A percentile compares a stretch with the other conserved stretches of the same genome.
Evolutionary conservation across 768 basidiomycete genomes (phyloP).

Genomic region (Phanerochaete sordida): DNA sequence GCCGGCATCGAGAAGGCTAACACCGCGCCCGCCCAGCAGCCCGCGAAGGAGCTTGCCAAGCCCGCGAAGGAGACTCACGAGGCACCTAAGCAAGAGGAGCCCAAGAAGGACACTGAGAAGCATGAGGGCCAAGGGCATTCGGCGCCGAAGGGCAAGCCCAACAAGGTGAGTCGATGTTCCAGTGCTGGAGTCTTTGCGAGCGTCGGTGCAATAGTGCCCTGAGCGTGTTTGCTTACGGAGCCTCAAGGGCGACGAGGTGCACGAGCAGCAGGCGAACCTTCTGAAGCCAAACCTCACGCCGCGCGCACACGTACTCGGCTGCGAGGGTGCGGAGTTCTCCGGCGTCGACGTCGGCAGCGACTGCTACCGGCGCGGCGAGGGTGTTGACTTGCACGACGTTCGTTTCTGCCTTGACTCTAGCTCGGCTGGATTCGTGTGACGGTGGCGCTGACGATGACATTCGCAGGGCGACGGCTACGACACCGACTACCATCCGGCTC

Average conservation of each 20-base stretch:
- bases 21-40: not conserved
- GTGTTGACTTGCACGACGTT: constrained; percentile 13
- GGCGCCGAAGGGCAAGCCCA: constrained; percentile 4
- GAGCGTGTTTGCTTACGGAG: no score
- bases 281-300: constrained; percentile 15
- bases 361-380: constrained; percentile 8
- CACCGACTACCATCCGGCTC: constrained; percentile 25
- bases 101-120: no score
- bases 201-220: no score
- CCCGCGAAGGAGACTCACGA: not conserved
- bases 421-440: not conserved
- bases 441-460: not conserved
- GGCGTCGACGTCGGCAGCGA: constrained; percentile 12
- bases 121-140: not conserved
- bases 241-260: not conserved
- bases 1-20: not conserved
- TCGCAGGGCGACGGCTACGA: constrained; percentile 22
- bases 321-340: constrained; percentile 15
- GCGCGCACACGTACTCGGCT: constrained; percentile 20
- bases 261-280: constrained; percentile 18
- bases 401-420: not conserved
- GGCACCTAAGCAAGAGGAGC: not conserved
- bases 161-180: constrained; percentile 13
- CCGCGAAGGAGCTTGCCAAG: not conserved
- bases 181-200: no score